Conservation (phyloP, 768 basidiomycete species). For the Hygrocybe coccinea region DNA sequence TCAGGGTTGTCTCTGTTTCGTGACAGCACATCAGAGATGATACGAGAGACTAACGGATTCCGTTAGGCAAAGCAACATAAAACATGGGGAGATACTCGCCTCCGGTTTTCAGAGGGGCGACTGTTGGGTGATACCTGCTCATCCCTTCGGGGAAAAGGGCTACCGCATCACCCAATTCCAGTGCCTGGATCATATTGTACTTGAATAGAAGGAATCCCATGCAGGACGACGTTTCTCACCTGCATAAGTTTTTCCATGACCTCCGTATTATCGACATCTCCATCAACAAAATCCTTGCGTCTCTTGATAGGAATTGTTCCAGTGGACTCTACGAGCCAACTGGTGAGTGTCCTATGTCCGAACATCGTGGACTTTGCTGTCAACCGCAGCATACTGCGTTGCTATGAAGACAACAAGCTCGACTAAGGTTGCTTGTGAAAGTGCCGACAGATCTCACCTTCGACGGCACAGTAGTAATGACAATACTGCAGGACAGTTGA, state of each 20-base stretch:
- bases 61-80: neutral
- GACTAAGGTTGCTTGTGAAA: conserved; percentile 1
- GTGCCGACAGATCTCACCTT: conserved; percentile 38
- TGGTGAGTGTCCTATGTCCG: conserved; percentile 76
- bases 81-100: conserved; percentile 40
- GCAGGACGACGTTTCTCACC: conserved; percentile 33
- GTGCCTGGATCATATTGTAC: conserved; percentile 43
- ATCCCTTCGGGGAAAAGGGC: conserved; percentile 85
- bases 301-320: conserved; percentile 83
- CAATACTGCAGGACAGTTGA: conserved; percentile 42
- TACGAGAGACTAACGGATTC: conserved; percentile 60
- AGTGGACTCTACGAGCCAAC: conserved; percentile 85
- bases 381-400: conserved; percentile 72
- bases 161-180: conserved; percentile 72
- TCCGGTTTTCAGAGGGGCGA: conserved; percentile 84
- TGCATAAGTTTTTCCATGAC: conserved; percentile 66
- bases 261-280: conserved; percentile 56
- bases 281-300: conserved; percentile 60
- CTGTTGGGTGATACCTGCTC: conserved; percentile 80
- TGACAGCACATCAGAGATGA: conserved; percentile 73
- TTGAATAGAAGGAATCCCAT: conserved; percentile 1
- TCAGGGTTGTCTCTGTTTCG: conserved; percentile 61
- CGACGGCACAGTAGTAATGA: conserved; percentile 69
- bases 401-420: neutral
- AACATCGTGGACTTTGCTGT: conserved; percentile 89